Conservation (phyloP, 495 filamentous ascomycete genomes). For the Penicillium desertorum region DNA sequence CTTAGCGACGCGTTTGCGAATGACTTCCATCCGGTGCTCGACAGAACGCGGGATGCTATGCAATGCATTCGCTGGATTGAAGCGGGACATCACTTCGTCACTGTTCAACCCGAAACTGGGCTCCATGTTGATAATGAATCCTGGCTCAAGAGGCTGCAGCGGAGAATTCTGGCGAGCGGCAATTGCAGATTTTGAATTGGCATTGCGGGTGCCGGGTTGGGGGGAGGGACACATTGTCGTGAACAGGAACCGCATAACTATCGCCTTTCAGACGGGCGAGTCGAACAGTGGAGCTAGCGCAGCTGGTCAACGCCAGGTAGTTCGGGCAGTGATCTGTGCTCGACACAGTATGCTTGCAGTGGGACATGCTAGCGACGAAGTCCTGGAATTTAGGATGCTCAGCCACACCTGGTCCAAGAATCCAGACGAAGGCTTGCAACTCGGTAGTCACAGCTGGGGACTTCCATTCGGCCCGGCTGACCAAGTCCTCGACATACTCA, state of each 20-base stretch:
- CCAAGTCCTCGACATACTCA: constrained; percentile 64
- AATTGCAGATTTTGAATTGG: constrained; percentile 15
- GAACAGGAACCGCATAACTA: constrained; percentile 64
- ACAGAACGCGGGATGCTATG: constrained; percentile 48
- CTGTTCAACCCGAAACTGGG: constrained; percentile 59
- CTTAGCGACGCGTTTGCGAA: constrained; percentile 30
- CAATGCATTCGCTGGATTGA: constrained; percentile 50
- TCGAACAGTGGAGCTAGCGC: constrained; percentile 60
- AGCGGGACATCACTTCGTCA: constrained; percentile 45
- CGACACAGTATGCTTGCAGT: constrained; percentile 72
- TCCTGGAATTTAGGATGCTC: constrained; percentile 57
- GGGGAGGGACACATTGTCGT: constrained; percentile 52
- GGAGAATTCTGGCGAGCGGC: constrained; percentile 17
- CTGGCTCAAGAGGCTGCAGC: constrained; percentile 45
- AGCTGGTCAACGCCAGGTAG: constrained; percentile 62
- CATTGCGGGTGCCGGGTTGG: constrained; percentile 24
- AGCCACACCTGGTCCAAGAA: constrained; percentile 66
- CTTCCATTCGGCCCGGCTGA: constrained; percentile 73
- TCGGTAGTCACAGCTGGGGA: constrained; percentile 61
- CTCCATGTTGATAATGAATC: constrained; percentile 61
- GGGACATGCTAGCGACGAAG: constrained; percentile 63
- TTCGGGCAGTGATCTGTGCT: constrained; percentile 71
- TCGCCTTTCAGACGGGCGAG: constrained; percentile 67
- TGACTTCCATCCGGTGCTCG: constrained; percentile 31
- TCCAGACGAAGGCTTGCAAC: constrained; percentile 75